Evolutionary conservation across 805 yeast species (phyloP).

Genomic region (Hanseniaspora mollemarum): DNA sequence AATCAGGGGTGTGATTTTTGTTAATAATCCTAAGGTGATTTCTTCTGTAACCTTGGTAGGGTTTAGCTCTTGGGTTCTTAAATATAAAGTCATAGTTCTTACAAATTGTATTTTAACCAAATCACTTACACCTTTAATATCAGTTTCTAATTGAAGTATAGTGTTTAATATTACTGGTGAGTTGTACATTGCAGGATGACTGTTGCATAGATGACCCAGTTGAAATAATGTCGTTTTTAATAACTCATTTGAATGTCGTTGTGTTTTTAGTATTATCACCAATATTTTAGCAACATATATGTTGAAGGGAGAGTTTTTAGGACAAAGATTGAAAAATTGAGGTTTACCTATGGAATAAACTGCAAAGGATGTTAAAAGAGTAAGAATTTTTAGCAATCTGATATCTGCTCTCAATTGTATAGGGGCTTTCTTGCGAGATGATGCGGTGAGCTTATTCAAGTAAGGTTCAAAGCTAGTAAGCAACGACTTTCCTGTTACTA

Average conservation of each 20-base stretch:
- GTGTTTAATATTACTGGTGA: not conserved
- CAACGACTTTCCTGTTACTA: conserved; percentile 49
- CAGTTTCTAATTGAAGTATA: not conserved
- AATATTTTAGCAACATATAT: not conserved
- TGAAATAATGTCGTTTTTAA: not conserved
- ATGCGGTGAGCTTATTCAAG: conserved; percentile 37
- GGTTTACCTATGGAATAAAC: conserved; percentile 16
- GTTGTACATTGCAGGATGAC: not conserved
- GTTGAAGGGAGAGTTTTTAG: not conserved
- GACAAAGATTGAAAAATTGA: not conserved
- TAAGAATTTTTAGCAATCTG: conserved; percentile 45
- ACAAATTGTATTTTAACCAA: not conserved
- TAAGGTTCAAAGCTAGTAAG: conserved; percentile 35
- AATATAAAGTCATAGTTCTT: not conserved
- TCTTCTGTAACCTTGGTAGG: not conserved
- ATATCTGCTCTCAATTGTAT: conserved; percentile 27
- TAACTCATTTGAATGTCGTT: not conserved
- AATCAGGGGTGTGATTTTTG: not conserved
- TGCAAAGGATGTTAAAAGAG: conserved; percentile 61
- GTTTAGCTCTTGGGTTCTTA: conserved; percentile 3
- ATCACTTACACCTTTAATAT: not conserved
- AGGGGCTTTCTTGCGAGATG: conserved; percentile 20
- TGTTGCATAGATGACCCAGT: not conserved
- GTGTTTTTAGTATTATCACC: not conserved
- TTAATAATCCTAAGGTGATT: not conserved